phyloP scores from a whole-genome alignment of 768 basidiomycete species.

The Phylloporus sp. region DNA sequence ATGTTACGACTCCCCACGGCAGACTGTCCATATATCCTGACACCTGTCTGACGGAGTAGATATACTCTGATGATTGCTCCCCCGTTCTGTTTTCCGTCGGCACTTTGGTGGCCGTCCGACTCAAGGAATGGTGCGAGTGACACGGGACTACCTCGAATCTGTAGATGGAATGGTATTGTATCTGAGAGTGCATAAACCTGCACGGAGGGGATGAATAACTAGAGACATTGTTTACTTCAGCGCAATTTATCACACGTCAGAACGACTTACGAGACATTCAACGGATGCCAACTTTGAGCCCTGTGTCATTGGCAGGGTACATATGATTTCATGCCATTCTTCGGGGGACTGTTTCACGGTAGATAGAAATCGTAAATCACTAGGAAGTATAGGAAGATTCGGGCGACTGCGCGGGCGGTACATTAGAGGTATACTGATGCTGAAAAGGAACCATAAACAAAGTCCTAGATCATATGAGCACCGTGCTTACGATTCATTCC shows the following conservation, averaged over 20 bases:
- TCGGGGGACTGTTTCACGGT: constrained; percentile 60
- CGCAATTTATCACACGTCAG: background rate
- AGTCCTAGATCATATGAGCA: background rate
- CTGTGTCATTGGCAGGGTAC: constrained; percentile 38
- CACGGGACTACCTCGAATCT: constrained; percentile 45
- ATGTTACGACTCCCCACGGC: constrained; percentile 24
- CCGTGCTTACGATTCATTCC: constrained; percentile 41
- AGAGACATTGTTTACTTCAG: background rate
- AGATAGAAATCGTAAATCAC: constrained; percentile 46
- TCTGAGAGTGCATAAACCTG: constrained; percentile 53
- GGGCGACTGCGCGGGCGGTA: constrained; percentile 57
- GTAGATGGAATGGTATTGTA: constrained; percentile 62
- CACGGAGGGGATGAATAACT: constrained; percentile 61
- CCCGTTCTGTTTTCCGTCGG: constrained; percentile 2
- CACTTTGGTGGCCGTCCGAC: constrained; percentile 4
- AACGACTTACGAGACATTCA: constrained; percentile 47
- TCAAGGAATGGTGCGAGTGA: constrained; percentile 47
- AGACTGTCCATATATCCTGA: constrained; percentile 29
- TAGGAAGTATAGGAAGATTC: constrained; percentile 46
- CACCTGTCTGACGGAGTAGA: constrained; percentile 47
- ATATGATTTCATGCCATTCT: constrained; percentile 57
- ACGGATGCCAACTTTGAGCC: constrained; percentile 36
- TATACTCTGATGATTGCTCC: constrained; percentile 42
- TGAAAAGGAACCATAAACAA: constrained; percentile 18
- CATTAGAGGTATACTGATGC: constrained; percentile 46